Evolutionary conservation across 352 stramenopile genomes (phyloP), one percentile per base, ranked within the genome.

Genomic region (Phytophthora pini): DNA sequence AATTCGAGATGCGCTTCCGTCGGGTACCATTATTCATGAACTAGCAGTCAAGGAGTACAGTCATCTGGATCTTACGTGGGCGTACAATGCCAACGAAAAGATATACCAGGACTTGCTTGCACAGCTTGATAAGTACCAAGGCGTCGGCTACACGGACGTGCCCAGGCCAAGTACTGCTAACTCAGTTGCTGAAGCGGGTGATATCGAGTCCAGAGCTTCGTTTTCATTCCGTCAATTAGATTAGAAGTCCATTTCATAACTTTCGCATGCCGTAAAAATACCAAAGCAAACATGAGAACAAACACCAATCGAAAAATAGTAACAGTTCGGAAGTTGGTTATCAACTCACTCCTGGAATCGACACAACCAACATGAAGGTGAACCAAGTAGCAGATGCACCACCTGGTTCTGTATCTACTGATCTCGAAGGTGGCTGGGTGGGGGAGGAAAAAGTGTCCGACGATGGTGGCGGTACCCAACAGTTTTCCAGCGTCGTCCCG

Each of bases 41-140:
- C 68, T 73, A 45, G 38, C 65, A 15, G 54, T 83, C 32, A 48
- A 79, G 12, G 43, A 68, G 20, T 82, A 80, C 68, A 85, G 81
- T 44, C 79, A 87, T 46, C 54, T 85, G 13, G 79, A 87, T 60
- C 76, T 84, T 32, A 80, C 74, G 13, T 87, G 76, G 76, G 73
- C 73, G 11, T 74, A 60, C 62, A 83, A 87, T 34, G 65, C 57
- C 26, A 69, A 67, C 24, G 64, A 80, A 50, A 75, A 65, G 20
- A 54, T 87, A 38, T 87, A 87, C 51, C 51, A 77, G 29, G 70
- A 81, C 13, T 64, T 87, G 31, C 58, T 87, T 9, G 22, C 44
- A 10, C 68, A 84, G 22, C 69, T 87, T 38, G 58, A 74, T 27
- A 60, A 70, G 36, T 82, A 78, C 36, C 61, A 78, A 41, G 76